Base-by-base conservation (phyloP, 2,329 filamentous ascomycete genomes). In the Aciculosporium take region DNA sequence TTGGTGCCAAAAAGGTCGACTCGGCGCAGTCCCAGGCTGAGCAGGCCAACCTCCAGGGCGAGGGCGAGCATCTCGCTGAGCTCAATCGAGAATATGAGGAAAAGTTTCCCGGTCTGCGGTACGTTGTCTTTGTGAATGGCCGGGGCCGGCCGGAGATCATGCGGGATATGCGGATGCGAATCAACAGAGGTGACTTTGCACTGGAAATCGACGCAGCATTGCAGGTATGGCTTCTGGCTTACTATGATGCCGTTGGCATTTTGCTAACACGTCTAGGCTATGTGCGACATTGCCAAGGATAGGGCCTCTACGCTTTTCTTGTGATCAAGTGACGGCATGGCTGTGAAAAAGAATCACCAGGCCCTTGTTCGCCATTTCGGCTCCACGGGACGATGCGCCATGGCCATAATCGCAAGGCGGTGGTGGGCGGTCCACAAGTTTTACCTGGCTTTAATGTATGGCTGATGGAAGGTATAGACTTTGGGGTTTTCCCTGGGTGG, bases 101-200 rank as follows among this genome's bases (percentile, higher is more conserved):
- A n/a, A 69, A 53, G 42, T 94, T 89, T 58, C 85, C 86, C 0
- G 85, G 88, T 0, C 58, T 95, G 56, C 71, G 81, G 61, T 95
- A 93, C 66, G 85, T 94, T 55, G 84, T 89, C 15, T 95, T 94
- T 58, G 89, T 95, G 42, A 88, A 94, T 57, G 86, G 85, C 1
- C 72, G 88, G 36, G 71, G 74, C 31, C 69, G 86, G 43, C 69
- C 73, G 2, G 73, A 75, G 46, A 81, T 95, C 42, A 85, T 94
- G 80, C 68, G 75, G 47, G 79, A 94, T 53, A 94, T 94, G 84
- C 72, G 72, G 47, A 58, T 62, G 40, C 71, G 88, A 40, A 94
- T 94, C 53, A 72, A 69, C 13, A 66, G 79, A 40, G 77, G 71
- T 1, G 74, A 89, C 56, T 66, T 79, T 39, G 61, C 67, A 20